A percentile compares a stretch with the other conserved stretches of the same genome.
Evolutionary conservation across 192 early-diverging fungal species (phyloP).

Genomic region (Globomyces pollinis-pini): DNA sequence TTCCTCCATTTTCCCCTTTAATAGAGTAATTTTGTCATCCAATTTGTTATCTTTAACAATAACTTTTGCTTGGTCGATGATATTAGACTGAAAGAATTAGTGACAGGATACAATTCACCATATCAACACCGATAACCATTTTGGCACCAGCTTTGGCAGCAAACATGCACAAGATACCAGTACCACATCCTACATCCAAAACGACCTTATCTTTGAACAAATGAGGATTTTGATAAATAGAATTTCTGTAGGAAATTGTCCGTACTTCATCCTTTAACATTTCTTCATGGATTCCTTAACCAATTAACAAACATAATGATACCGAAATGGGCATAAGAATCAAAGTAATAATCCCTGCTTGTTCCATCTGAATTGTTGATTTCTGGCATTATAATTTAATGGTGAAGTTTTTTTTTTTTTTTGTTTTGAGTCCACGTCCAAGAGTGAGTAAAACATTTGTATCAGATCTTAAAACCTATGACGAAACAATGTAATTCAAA

Average conservation of each 20-base stretch:
- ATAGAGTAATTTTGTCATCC: constrained; percentile 74
- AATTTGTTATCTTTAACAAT: constrained; percentile 95
- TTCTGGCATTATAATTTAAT: no score
- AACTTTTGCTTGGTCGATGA: constrained; percentile 88
- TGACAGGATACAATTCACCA: no score
- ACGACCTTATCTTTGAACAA: constrained; percentile 96
- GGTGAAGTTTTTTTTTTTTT: no score
- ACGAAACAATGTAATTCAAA: no score
- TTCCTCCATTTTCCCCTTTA: constrained; percentile 98
- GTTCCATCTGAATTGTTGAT: no score
- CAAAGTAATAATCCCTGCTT: constrained; percentile 85
- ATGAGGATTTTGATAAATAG: constrained; percentile 92
- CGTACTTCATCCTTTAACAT: constrained; percentile 98
- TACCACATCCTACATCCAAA: constrained; percentile 98
- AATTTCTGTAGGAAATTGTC: constrained; percentile 84
- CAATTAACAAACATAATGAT: no score
- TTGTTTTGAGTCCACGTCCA: no score
- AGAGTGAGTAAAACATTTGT: no score
- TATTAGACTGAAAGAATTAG: no score
- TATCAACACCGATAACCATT: constrained; percentile 91
- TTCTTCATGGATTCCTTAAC: constrained; percentile 91
- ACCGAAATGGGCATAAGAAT: constrained; percentile 96
- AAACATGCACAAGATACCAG: constrained; percentile 98
- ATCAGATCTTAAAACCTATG: no score
- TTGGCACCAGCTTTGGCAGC: constrained; percentile 97